Base-by-base conservation (phyloP, 768 basidiomycete genomes). In the Paxillus involutus region DNA sequence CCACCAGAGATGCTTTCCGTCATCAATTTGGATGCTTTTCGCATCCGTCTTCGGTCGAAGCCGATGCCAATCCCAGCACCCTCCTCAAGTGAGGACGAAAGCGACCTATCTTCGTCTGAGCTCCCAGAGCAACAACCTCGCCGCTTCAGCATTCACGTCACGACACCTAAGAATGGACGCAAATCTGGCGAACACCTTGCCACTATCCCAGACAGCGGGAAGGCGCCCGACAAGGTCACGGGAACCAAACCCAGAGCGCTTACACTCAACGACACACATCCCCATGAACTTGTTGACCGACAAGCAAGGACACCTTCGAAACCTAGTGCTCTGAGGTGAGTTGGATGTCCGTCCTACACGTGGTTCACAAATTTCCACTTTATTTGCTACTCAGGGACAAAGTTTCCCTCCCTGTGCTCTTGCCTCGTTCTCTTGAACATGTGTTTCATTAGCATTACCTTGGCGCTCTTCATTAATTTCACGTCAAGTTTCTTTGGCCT, bases 71-170 rank as follows among this genome's bases (percentile, higher is more conserved):
- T 29, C 13, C 40, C 52, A 47, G n/a, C 10, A 16, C 42, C 44
- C 2, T 12, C 56, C 0, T 36, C 57, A 0, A 50, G 32, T n/a
- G 63, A 70, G 46, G 51, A 62, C 1, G 67, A 67, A 58, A 70
- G 49, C 12, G 70, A 70, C 17, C 52, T 47, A 10, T 61, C 57
- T 12, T 61, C 67, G 0, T 64, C 60, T 0, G 58, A 67, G 21
- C 21, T 21, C 21, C 21, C 21, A 21, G 21, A 21, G 21, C 50
- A 41, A 32, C 46, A 26, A 40, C 46, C 9, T 6, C 48, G 36
- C 2, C 63, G 12, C 36, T 12, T 44, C 3, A 43, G 49, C 43
- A 9, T 56, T 7, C 64, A 52, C 21, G 8, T 69, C 32, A 2
- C 26, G 35, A 2, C 35, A 1, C 37, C 54, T 1, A 60, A 49